Evolutionary conservation across 1,284 basidiomycete genomes (phyloP).

Genomic region (Bondarzewia mesenterica): DNA sequence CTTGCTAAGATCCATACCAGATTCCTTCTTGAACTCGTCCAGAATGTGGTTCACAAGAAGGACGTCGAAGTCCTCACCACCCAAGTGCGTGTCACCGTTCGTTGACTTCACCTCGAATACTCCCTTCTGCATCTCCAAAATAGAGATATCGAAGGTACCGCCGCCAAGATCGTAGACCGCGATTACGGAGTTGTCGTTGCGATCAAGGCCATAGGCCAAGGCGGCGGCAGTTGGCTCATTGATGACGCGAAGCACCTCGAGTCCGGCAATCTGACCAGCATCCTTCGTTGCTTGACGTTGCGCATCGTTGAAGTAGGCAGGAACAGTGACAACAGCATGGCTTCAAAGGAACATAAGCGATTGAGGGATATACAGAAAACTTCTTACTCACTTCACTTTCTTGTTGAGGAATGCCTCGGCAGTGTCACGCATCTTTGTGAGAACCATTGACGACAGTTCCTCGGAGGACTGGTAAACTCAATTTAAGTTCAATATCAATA

Average conservation of each 20-base stretch:
- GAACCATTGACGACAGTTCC: constrained; percentile 80
- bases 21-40: constrained; percentile 92
- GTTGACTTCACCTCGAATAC: constrained; percentile 99
- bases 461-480: constrained; percentile 59
- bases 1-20: constrained; percentile 71
- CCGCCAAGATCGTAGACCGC: constrained; percentile 98
- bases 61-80: constrained; percentile 98
- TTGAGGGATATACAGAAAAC: background rate
- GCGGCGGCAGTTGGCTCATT: constrained; percentile 99
- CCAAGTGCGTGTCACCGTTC: constrained; percentile 97
- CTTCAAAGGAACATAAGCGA: constrained; percentile 24
- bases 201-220: constrained; percentile 93
- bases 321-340: constrained; percentile 87
- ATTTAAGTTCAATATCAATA: background rate
- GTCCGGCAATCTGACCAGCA: constrained; percentile 93
- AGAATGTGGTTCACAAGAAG: constrained; percentile 84
- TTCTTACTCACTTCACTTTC: constrained; percentile 75
- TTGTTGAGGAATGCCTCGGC: constrained; percentile 91
- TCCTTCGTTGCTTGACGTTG: constrained; percentile 98
- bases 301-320: constrained; percentile 99
- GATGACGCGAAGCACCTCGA: constrained; percentile 96
- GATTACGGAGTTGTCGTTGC: constrained; percentile 76
- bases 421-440: constrained; percentile 95
- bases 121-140: constrained; percentile 98
- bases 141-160: constrained; percentile 98